A percentile compares a stretch with the other conserved stretches of the same genome.
Conservation (phyloP, 2,329 filamentous ascomycete species). For the Drechslerella dactyloides region DNA sequence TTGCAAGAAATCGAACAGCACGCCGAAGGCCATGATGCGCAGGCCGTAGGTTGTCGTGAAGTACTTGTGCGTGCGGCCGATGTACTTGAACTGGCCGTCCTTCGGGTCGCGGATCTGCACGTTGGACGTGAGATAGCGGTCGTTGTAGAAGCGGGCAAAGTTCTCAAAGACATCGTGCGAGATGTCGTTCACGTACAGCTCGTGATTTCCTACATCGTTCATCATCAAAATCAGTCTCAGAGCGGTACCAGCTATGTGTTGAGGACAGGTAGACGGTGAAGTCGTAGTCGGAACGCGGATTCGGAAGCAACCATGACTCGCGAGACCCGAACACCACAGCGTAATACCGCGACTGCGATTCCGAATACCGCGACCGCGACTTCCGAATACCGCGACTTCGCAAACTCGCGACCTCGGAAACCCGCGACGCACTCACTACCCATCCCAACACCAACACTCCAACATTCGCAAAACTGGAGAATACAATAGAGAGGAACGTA, state of each 20-base stretch:
- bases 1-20: slow-evolving; percentile 89
- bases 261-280: too few relatives aligned
- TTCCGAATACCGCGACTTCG: too few relatives aligned
- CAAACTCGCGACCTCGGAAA: too few relatives aligned
- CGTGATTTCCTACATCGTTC: slow-evolving; percentile 63
- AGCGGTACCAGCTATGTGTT: too few relatives aligned
- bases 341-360: too few relatives aligned
- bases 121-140: slow-evolving; percentile 83
- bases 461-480: neutral
- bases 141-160: slow-evolving; percentile 64
- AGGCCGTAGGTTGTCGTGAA: slow-evolving; percentile 88
- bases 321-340: neutral
- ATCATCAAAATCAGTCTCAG: too few relatives aligned
- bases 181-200: slow-evolving; percentile 69
- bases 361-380: too few relatives aligned
- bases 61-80: slow-evolving; percentile 84
- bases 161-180: slow-evolving; percentile 68
- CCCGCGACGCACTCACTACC: too few relatives aligned
- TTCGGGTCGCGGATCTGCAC: slow-evolving; percentile 81
- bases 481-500: slow-evolving; percentile 16
- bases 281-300: too few relatives aligned
- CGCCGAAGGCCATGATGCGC: slow-evolving; percentile 85
- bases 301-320: too few relatives aligned
- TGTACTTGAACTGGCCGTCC: slow-evolving; percentile 74
- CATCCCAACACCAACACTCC: too few relatives aligned